Base-by-base conservation (phyloP, 108 stramenopile species). In the Aurantiochytrium sp. region DNA sequence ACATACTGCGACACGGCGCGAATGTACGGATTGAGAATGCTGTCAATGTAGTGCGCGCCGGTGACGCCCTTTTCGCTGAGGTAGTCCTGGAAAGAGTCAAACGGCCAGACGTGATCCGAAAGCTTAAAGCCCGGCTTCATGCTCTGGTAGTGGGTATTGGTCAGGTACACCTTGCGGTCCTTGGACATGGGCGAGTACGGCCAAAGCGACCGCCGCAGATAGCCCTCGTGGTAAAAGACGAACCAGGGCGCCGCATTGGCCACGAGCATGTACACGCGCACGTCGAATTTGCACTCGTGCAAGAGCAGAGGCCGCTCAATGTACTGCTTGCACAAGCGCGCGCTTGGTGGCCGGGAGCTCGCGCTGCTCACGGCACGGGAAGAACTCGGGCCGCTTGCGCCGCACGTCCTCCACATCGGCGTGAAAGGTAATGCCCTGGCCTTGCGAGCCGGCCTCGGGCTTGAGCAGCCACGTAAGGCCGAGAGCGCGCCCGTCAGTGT, bases 121-220 rank as follows among this genome's bases (percentile, higher is more conserved):
- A 55, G 55, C 37, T 86, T 86, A 54, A 55, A 55, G 86, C 59
- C 55, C 34, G 86, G 55, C 55, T 86, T 86, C 55, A 55, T 86
- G 24, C 87, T 48, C 73, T 88, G 88, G n/a, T 52, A 52, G 30
- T 54, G 54, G 1, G 37, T 41, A 42, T 88, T 88, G 88, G 55
- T 55, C 36, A 88, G 88, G 53, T 88, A 73, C 6, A 88, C 88
- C 30, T 81, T 45, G 73, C 69, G 88, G 55, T 86, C 88, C 31
- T 50, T 52, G 32, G 85, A 45, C 24, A 30, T 68, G 34, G 68
- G 37, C n/a, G 59, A 37, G 55, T 81, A 88, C 21, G 85, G 88
- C 65, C 53, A 48, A 0, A 50, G 32, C 22, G 88, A 86, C 27
- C 69, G 42, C 15, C 88, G 55, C 24, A 86, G 39, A 3, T 88